phyloP scores from a whole-genome alignment of 176 grass and related monocot species.

The Ensete ventricosum region DNA sequence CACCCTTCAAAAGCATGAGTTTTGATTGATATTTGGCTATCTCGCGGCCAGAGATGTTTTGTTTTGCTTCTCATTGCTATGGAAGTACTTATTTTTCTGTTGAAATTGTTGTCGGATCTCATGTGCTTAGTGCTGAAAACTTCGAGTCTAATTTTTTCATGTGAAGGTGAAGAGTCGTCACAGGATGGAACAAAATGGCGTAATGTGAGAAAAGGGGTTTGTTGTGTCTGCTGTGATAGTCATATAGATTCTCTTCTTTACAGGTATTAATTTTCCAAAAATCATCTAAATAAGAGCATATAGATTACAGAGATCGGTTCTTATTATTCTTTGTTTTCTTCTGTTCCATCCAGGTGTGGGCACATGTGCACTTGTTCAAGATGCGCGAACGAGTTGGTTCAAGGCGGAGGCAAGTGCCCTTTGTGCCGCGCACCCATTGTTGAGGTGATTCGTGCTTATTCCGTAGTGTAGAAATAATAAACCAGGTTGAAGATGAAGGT shows the following conservation, averaged over 20 bases:
- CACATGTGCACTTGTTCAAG: slow-evolving; percentile 18
- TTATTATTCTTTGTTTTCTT: neutral
- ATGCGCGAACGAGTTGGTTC: slow-evolving; percentile 15
- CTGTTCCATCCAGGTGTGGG: neutral
- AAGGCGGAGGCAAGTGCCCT: slow-evolving; percentile 7
- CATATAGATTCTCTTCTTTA: slow-evolving; percentile 88
- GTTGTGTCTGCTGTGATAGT: slow-evolving; percentile 76
- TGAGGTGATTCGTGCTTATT: slow-evolving; percentile 17
- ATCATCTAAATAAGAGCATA: no score
- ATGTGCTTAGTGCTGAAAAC: neutral
- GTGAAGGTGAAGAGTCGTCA: slow-evolving; percentile 16
- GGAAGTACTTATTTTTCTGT: neutral
- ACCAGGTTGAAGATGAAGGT: slow-evolving; percentile 4
- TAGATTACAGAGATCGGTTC: neutral
- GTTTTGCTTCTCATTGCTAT: no score
- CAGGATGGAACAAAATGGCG: slow-evolving; percentile 50
- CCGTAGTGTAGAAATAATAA: slow-evolving; percentile 5
- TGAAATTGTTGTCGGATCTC: neutral
- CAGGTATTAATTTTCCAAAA: slow-evolving; percentile 27
- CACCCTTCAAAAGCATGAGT: neutral
- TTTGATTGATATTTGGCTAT: neutral
- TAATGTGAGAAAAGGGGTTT: slow-evolving; percentile 67
- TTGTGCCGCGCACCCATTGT: slow-evolving; percentile 22
- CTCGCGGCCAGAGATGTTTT: neutral
- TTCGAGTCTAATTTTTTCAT: neutral